phyloP scores from a whole-genome alignment of 352 stramenopile species.

The Phytopythium ostracodes region DNA sequence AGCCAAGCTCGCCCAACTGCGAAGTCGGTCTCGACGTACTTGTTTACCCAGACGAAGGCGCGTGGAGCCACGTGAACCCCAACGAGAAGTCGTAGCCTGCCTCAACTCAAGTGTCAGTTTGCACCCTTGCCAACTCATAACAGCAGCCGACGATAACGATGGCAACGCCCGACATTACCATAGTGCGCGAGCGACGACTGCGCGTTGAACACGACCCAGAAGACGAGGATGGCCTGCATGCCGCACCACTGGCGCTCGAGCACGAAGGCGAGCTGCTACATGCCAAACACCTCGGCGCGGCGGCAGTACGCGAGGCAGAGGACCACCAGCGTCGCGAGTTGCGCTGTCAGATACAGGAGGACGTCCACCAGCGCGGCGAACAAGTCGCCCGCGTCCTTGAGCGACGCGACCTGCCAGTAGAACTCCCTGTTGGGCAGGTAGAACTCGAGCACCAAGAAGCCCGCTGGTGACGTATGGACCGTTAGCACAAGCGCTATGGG shows the following conservation, averaged over 20 bases:
- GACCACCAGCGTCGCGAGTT: not conserved
- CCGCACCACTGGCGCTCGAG: slow-evolving; percentile 1
- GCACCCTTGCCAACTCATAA: too few species aligned
- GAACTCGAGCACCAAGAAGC: not conserved
- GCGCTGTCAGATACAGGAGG: not conserved
- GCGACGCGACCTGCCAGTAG: not conserved
- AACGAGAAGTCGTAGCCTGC: too few species aligned
- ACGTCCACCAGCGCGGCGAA: not conserved
- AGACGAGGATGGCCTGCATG: not conserved
- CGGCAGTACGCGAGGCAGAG: not conserved
- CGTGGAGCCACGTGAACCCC: too few species aligned
- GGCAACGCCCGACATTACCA: too few species aligned
- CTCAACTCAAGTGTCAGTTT: too few species aligned
- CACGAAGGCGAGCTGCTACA: slow-evolving; percentile 1
- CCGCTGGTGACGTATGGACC: not conserved
- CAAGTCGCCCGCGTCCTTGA: too few species aligned
- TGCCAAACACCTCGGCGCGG: not conserved
- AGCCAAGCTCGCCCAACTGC: too few species aligned
- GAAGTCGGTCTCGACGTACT: too few species aligned
- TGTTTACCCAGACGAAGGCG: too few species aligned
- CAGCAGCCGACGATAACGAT: too few species aligned
- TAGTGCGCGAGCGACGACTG: slow-evolving; percentile 1
- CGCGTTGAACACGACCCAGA: not conserved
- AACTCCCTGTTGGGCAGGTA: not conserved
- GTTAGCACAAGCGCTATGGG: too few species aligned